Evolutionary conservation across 768 basidiomycete genomes (phyloP).

Genomic region (Kwoniella botswanensis): DNA sequence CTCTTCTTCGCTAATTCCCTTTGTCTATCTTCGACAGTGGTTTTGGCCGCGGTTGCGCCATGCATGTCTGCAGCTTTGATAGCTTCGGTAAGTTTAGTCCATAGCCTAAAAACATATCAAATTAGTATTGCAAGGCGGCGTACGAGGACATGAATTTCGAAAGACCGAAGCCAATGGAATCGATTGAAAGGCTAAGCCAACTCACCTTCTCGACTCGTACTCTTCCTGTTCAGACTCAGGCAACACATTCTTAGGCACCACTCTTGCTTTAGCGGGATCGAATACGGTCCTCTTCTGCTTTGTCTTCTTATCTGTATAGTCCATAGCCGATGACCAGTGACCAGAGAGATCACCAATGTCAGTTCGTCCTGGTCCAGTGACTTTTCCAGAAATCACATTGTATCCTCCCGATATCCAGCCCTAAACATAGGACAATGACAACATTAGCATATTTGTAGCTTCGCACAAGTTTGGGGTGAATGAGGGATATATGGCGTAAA

Average conservation of each 20-base stretch:
- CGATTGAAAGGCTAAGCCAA: constrained; percentile 12
- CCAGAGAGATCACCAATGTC: constrained; percentile 81
- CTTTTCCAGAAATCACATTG: constrained; percentile 82
- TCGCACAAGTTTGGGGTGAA: too few relatives aligned
- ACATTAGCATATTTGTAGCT: neutral
- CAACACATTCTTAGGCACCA: constrained; percentile 81
- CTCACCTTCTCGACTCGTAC: constrained; percentile 84
- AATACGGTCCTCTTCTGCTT: constrained; percentile 78
- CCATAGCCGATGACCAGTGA: constrained; percentile 89
- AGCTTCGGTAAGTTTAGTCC: constrained; percentile 81
- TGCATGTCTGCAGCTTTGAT: constrained; percentile 91
- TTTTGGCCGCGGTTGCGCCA: constrained; percentile 87
- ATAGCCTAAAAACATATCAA: constrained; percentile 64
- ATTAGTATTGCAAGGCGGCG: neutral
- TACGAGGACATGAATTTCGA: neutral
- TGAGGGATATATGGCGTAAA: too few relatives aligned
- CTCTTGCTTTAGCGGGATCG: constrained; percentile 75
- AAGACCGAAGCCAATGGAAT: too few relatives aligned
- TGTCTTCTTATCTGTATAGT: constrained; percentile 72
- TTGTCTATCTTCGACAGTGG: constrained; percentile 87
- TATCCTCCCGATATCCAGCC: constrained; percentile 98
- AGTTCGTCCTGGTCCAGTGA: constrained; percentile 69
- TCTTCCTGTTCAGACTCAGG: constrained; percentile 85
- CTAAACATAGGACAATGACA: constrained; percentile 57
- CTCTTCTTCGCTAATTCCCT: constrained; percentile 74